Conservation (phyloP, 164 flowering plant genomes). For the Amborella trichopoda region DNA sequence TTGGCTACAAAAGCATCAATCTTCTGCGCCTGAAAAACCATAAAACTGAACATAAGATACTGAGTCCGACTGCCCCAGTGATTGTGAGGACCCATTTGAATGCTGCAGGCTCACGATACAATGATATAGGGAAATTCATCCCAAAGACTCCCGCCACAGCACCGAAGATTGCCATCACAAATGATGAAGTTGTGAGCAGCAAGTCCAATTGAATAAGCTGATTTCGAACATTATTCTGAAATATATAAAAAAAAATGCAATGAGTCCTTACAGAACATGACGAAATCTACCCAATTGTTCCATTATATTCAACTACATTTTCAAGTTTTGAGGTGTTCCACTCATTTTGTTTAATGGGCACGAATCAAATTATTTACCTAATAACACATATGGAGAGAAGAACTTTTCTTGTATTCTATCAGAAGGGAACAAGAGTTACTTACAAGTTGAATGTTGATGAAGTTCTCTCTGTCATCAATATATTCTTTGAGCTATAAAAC, state of each 20-base stretch:
- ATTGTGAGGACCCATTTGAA: conserved; percentile 63
- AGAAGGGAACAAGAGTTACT: background rate
- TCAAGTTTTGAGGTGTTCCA: background rate
- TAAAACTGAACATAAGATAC: conserved; percentile 41
- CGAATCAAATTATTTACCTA: background rate
- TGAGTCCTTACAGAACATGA: background rate
- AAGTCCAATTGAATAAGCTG: conserved; percentile 83
- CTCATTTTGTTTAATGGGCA: background rate
- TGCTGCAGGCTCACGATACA: conserved; percentile 38
- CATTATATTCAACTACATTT: background rate
- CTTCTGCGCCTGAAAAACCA: conserved; percentile 60
- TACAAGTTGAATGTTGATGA: conserved; percentile 20
- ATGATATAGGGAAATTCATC: conserved; percentile 60
- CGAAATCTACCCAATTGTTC: background rate
- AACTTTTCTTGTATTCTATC: background rate
- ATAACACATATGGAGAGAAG: background rate
- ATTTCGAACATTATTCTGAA: conserved; percentile 92
- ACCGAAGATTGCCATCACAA: conserved; percentile 73
- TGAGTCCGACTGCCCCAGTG: conserved; percentile 34
- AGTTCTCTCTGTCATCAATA: conserved; percentile 41
- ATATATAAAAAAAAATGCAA: background rate
- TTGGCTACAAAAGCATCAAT: conserved; percentile 50
- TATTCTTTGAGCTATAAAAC: conserved; percentile 28
- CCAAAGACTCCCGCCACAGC: conserved; percentile 86
- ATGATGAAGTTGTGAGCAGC: conserved; percentile 88